Evolutionary conservation across 805 yeast species (phyloP).

Genomic region (Wickerhamiella shivajii): DNA sequence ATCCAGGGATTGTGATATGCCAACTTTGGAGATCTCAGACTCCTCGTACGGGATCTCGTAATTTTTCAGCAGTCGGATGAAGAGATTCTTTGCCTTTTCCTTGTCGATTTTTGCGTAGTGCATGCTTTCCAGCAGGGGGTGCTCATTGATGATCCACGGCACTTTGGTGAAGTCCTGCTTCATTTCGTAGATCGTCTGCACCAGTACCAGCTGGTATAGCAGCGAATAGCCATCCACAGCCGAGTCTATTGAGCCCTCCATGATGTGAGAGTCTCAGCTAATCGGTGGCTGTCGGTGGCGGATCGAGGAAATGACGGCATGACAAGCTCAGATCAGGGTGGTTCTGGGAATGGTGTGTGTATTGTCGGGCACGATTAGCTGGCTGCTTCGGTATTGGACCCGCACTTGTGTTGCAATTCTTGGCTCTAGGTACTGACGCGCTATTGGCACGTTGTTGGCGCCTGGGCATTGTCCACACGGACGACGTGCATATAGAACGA

Average conservation of each 20-base stretch:
- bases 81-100: slow-evolving; percentile 16
- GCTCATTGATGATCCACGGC: slow-evolving; percentile 17
- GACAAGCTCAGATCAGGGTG: background rate
- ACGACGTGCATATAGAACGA: no score
- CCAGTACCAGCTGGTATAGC: slow-evolving; percentile 22
- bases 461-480: background rate
- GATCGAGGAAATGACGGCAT: background rate
- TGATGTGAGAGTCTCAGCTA: background rate
- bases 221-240: slow-evolving; percentile 12
- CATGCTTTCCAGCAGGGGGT: slow-evolving; percentile 19
- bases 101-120: slow-evolving; percentile 5
- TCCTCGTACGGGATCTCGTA: slow-evolving; percentile 9
- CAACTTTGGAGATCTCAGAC: background rate
- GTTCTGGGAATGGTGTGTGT: background rate
- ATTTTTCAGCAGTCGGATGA: slow-evolving; percentile 14
- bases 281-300: no score
- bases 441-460: background rate
- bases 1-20: background rate
- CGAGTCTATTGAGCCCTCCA: slow-evolving; percentile 4
- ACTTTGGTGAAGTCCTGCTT: slow-evolving; percentile 18
- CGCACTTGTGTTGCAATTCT: no score
- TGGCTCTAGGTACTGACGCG: no score
- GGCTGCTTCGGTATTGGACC: no score
- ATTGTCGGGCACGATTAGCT: background rate
- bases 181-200: slow-evolving; percentile 24